A percentile compares a stretch with the other conserved stretches of the same genome.
phyloP scores from a whole-genome alignment of 192 early-diverging fungal genomes.

The Backusella mclennaniae region DNA sequence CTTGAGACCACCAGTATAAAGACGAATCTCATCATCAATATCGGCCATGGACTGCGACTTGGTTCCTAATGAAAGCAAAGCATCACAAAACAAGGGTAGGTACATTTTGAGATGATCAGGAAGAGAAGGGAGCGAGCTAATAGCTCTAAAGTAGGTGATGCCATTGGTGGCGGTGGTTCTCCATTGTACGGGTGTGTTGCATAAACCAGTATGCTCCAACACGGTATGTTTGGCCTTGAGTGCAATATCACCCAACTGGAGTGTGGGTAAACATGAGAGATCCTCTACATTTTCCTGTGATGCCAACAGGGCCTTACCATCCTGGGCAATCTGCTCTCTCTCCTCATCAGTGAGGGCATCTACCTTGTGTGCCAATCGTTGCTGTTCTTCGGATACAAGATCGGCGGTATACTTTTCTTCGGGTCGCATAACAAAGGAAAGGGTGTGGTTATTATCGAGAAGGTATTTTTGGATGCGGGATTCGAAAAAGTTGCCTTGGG shows the following conservation, averaged over 20 bases:
- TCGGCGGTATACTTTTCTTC: constrained; percentile 59
- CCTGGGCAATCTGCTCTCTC: constrained; percentile 56
- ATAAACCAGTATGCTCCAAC: constrained; percentile 48
- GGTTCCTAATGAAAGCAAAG: constrained; percentile 67
- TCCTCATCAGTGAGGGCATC: constrained; percentile 58
- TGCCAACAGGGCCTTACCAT: constrained; percentile 64
- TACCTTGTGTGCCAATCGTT: constrained; percentile 62
- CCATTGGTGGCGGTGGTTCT: constrained; percentile 84
- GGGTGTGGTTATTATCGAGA: constrained; percentile 72
- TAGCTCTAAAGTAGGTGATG: constrained; percentile 83
- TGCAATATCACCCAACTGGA: constrained; percentile 78
- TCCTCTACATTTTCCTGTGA: constrained; percentile 79
- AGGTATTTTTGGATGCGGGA: constrained; percentile 73
- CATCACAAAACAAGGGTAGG: constrained; percentile 75
- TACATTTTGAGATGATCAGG: constrained; percentile 62
- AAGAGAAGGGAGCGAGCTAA: constrained; percentile 60
- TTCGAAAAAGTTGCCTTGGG: constrained; percentile 70
- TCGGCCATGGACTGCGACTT: constrained; percentile 64
- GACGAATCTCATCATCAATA: constrained; percentile 84
- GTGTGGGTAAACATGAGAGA: constrained; percentile 77
- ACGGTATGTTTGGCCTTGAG: constrained; percentile 57
- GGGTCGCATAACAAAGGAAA: constrained; percentile 84
- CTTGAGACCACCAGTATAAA: constrained; percentile 84
- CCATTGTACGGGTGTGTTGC: constrained; percentile 66
- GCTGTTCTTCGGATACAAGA: constrained; percentile 62